phyloP scores from a whole-genome alignment of 1,284 basidiomycete species.

The Puccinia novopanici region DNA sequence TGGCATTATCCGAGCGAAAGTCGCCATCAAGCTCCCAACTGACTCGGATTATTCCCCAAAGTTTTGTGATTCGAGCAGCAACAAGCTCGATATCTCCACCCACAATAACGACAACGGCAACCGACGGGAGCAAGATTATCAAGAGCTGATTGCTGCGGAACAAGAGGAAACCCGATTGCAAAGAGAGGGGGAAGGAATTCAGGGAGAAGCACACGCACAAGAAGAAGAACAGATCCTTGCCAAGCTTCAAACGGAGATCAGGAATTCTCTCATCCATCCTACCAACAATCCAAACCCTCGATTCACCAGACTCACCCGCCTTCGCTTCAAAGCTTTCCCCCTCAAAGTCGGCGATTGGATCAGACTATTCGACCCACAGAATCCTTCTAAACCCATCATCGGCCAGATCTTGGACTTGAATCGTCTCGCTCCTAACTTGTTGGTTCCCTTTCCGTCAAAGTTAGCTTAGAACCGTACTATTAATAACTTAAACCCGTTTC shows the following conservation, averaged over 20 bases:
- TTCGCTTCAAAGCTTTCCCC: background rate
- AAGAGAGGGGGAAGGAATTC: no score
- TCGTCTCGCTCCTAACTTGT: background rate
- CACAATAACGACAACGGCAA: background rate
- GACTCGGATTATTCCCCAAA: background rate
- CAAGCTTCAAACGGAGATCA: conserved; percentile 1
- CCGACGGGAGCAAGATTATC: background rate
- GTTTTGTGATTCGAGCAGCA: background rate
- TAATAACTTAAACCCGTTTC: no score
- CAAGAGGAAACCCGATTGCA: background rate
- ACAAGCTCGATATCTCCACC: background rate
- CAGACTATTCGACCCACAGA: background rate
- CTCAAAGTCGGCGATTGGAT: conserved; percentile 13
- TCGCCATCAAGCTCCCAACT: background rate
- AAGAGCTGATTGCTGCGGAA: background rate
- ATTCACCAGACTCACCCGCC: background rate
- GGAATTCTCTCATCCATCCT: background rate
- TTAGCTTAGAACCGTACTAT: no score
- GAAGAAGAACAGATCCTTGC: background rate
- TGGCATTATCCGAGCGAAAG: background rate
- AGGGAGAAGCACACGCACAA: background rate
- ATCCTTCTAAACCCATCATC: conserved; percentile 4
- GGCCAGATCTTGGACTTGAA: conserved; percentile 12
- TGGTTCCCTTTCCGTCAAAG: background rate
- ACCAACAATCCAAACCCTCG: background rate